phyloP scores from a whole-genome alignment of 1,284 basidiomycete species.

The Tetrapyrgos nigripes region DNA sequence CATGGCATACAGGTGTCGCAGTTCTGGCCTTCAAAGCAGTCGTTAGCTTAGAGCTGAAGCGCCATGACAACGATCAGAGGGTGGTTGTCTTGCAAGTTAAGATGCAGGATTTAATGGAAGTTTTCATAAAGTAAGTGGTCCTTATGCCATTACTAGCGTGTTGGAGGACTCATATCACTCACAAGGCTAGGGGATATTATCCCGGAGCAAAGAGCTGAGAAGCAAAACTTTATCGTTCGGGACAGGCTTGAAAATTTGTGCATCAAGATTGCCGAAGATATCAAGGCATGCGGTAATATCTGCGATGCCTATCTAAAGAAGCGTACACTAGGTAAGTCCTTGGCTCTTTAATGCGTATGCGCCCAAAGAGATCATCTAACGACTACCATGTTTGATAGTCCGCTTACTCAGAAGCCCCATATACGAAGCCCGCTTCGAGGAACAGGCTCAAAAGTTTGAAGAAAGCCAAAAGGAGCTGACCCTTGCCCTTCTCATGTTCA shows the following conservation, averaged over 20 bases:
- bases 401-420: constrained; percentile 25
- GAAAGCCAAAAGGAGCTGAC: constrained; percentile 21
- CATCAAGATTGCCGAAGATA: constrained; percentile 22
- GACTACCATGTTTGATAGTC: constrained; percentile 8
- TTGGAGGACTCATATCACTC: not conserved
- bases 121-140: constrained; percentile 26
- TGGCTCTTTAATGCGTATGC: not conserved
- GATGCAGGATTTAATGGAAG: constrained; percentile 36
- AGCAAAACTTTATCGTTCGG: constrained; percentile 15
- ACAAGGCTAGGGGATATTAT: constrained; percentile 19
- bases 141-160: not conserved
- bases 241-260: constrained; percentile 21
- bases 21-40: constrained; percentile 39
- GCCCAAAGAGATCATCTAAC: not conserved
- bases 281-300: constrained; percentile 25
- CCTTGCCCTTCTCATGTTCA: constrained; percentile 21
- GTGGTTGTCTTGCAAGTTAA: constrained; percentile 31
- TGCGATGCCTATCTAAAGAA: constrained; percentile 31
- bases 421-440: constrained; percentile 22
- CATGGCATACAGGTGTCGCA: constrained; percentile 22
- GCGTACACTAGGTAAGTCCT: constrained; percentile 25
- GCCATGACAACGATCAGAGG: constrained; percentile 34
- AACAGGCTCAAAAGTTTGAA: constrained; percentile 17
- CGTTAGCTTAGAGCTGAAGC: constrained; percentile 33
- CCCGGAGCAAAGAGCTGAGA: constrained; percentile 8